Base-by-base conservation (phyloP, 73 alveolate species). In the Paramecium tetraurelia region DNA sequence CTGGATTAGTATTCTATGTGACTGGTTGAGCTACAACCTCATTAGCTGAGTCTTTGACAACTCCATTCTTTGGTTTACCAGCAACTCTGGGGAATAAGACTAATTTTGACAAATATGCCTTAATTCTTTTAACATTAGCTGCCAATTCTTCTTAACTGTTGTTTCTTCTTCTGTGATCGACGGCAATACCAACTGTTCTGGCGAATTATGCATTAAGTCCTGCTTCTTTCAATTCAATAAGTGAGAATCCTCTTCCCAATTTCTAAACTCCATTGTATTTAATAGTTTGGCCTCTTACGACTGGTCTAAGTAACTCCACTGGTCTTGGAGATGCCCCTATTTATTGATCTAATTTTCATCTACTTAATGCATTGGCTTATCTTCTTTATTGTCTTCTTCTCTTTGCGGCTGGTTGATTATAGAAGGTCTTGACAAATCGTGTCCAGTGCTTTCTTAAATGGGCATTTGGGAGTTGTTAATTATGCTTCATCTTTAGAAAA, bases 91-190 rank as follows among this genome's bases (percentile, higher is more conserved):
- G 99, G 97, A 95, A 98, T 93, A 98, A 95, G 85, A 97, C 97
- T 92, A 98, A 94, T 95, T 97, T 98, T 89, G 97, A 58, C 89
- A 96, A 93, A 96, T 96, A 98, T 80, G 95, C 96, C 95, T 96
- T 96, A 38, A 98, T 96, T 97, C 99, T 97, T 93, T 97, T 93
- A 88, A 96, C 96, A 95, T 98, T 98, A 84, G 92, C 63, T 41
- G 96, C 95, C 85, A 97, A 92, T 93, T 97, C 95, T 93, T 97
- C 99, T 83, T 93, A 94, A 59, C 96, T 90, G 85, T 96, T 89
- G 96, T 99, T 97, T 75, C 96, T 95, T 95, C 99, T 98, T 92
- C 99, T 96, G 95, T 97, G 99, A 97, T 99, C 99, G 84, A 97
- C 97, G n/a, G 99, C 96, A 50, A 99, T 97, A 27, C 99, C 99